Evolutionary conservation across 257 asterid species (phyloP), one percentile per base, ranked within the genome.

Genomic region (Thymus quinquecostatus): DNA sequence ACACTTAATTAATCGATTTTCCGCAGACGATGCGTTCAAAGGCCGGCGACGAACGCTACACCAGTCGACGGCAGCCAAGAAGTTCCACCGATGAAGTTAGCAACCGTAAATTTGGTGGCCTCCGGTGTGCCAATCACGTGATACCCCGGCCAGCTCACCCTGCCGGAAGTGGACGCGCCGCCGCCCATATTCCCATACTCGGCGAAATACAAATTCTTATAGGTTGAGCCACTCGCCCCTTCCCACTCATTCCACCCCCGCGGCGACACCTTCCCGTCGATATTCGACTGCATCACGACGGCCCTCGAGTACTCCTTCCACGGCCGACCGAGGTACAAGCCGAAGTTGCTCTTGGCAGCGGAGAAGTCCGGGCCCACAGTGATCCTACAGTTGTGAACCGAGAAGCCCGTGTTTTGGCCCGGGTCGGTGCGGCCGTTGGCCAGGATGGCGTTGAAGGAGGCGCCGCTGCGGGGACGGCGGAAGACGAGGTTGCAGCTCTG

Each of bases 171-270:
- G 28, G 65, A 79, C 0, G 85, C 82, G 1, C 96, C 84, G 0
- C 83, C 59, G 6, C 96, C 92, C 60, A 78, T 64, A 41, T 89
- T 89, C 0, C 34, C 82, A 13, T 73, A 87, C 28, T 89, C 96
- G 0, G 79, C 96, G 34, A 84, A 88, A 61, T 83, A 86, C 10
- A 88, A 65, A 1, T 85, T 72, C 8, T 40, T 66, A 60, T 82
- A 71, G 0, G 72, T 77, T 1, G 85, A 83, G 2, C 90, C 58
- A 1, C 84, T 5, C 1, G 78, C 34, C 30, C 86, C 92, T 14
- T 82, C 78, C 96, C 96, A 88, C 78, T 86, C 96, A 1, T 76
- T 60, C 96, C 96, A 88, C 1, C 96, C 96, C 1, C 69, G 76
- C 1, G 79, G 9, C 3, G 85, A 11, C 10, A 89, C 70, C 30